Percentiles rank a stretch among this genome's conserved stretches.
phyloP scores from a whole-genome alignment of 164 flowering plant species.

The Buxus sempervirens region DNA sequence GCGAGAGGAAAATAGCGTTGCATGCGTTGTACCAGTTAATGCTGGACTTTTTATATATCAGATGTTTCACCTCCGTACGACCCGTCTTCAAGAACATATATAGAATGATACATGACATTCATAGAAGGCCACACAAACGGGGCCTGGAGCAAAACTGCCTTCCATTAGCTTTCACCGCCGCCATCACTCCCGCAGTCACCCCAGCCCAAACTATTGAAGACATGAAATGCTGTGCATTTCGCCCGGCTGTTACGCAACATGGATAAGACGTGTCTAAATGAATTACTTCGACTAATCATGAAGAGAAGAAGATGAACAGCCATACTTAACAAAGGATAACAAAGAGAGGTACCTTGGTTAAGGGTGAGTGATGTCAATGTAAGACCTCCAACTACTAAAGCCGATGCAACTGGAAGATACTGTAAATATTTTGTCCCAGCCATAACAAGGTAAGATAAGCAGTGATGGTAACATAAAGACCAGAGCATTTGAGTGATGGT shows the following conservation, averaged over 20 bases:
- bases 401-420: conserved; percentile 94
- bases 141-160: conserved; percentile 90
- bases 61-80: too few species aligned
- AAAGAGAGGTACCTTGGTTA: conserved; percentile 56
- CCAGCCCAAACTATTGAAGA: conserved; percentile 80
- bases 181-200: conserved; percentile 75
- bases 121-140: conserved; percentile 75
- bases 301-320: not conserved
- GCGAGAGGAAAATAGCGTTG: not conserved
- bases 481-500: too few species aligned
- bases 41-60: too few species aligned
- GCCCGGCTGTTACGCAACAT: conserved; percentile 44
- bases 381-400: conserved; percentile 74
- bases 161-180: conserved; percentile 83
- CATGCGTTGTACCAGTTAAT: too few species aligned
- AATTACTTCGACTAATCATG: too few species aligned
- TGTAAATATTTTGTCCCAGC: conserved; percentile 28
- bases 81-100: too few species aligned
- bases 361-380: conserved; percentile 73
- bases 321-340: not conserved
- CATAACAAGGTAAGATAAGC: not conserved
- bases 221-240: conserved; percentile 56
- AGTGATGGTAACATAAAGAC: not conserved
- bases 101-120: conserved; percentile 2
- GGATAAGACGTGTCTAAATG: not conserved